Evolutionary conservation across 148 eudicot species (phyloP), one percentile per base, ranked within the genome.

Genomic region (Suaeda aralocaspica): DNA sequence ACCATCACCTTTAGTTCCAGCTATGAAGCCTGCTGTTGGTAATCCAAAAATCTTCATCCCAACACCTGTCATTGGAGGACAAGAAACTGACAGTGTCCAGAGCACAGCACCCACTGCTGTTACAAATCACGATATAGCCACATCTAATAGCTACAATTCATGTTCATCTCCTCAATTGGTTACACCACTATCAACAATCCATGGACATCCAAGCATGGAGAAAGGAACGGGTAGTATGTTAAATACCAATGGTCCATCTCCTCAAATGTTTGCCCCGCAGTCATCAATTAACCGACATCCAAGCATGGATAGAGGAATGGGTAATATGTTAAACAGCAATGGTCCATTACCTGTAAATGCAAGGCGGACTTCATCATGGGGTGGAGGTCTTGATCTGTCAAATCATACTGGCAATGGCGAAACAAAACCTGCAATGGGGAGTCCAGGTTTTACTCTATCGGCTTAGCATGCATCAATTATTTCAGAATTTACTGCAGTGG

Each of bases 311-410:
- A 79, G 18, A 12, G 78, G 50, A 66, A 66, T 48, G 52, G 46
- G 33, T 41, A 65, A 56, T 26, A 60, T 61, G 67, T 36, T 56
- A 28, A 71, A 70, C 15, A 74, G 76, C 42, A 74, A 59, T 67
- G 74, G 76, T 44, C 50, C 82, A 26, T 52, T 70, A 58, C 68
- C 79, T 58, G 64, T 78, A 45, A 72, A 72, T 46, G 82, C 96
- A 6, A 84, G 96, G 29, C 82, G 93, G 34, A 85, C 98, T 58
- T 83, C 85, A 14, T 92, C 98, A 5, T 92, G 98, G 98, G 76
- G 96, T 16, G 93, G 89, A 74, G 71, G 78, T 71, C 71, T 79
- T 28, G 77, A 77, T 45, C 14, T 72, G 28, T 42, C 74, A 24
- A 65, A 58, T 21, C 69, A 78, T 79, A 72, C 75, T 29, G 72